Evolutionary conservation across 345 rosid species (phyloP).

Genomic region (Geranium rotundifolium): DNA sequence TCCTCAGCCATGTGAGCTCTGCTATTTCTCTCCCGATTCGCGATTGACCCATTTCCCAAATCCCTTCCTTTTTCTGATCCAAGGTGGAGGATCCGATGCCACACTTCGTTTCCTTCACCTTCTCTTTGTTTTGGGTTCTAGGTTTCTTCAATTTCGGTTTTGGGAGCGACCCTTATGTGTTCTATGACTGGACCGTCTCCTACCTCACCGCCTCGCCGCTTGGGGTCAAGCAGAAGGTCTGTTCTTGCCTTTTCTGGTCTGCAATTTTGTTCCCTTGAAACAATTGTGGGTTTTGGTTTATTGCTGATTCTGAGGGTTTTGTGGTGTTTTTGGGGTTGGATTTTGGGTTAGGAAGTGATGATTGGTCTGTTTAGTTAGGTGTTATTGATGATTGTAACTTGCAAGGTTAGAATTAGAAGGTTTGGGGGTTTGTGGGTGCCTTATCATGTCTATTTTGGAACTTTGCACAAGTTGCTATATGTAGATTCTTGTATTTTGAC

Average conservation of each 20-base stretch:
- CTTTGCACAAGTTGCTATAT: too few species aligned
- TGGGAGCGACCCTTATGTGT: slow-evolving; percentile 68
- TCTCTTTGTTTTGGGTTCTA: slow-evolving; percentile 18
- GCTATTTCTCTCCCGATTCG: not conserved
- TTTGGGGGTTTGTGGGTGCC: too few species aligned
- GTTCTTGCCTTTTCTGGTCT: not conserved
- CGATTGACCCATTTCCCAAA: not conserved
- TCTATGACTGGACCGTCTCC: slow-evolving; percentile 84
- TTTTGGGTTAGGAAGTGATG: not conserved
- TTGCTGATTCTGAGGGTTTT: not conserved
- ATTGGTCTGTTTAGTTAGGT: not conserved
- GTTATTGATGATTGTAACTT: not conserved
- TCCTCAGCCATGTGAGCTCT: too few species aligned
- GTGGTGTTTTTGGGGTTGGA: not conserved
- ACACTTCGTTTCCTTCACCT: slow-evolving; percentile 7
- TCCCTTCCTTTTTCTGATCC: not conserved
- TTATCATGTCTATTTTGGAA: too few species aligned
- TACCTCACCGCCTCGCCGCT: slow-evolving; percentile 59
- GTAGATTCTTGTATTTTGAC: too few species aligned
- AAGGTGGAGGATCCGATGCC: slow-evolving; percentile 31
- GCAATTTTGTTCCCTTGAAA: not conserved
- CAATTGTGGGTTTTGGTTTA: not conserved
- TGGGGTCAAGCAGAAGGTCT: slow-evolving; percentile 63
- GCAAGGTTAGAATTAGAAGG: too few species aligned
- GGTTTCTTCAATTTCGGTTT: slow-evolving; percentile 15